Evolutionary conservation across 352 stramenopile genomes (phyloP).

Genomic region (Phytophthora hibernalis): DNA sequence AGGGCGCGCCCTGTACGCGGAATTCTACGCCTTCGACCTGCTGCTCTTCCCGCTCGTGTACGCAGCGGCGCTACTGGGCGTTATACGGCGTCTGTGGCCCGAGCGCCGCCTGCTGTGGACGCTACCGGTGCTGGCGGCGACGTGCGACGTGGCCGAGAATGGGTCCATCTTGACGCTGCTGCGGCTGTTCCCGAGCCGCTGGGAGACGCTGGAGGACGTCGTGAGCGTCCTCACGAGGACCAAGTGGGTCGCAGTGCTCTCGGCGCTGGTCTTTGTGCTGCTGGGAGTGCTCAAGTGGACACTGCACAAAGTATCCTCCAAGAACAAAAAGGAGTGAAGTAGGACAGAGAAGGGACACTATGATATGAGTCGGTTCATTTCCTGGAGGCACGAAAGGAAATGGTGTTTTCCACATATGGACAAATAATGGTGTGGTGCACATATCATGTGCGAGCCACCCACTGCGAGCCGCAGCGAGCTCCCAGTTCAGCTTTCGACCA

Average conservation of each 20-base stretch:
- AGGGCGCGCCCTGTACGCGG: constrained; percentile 45
- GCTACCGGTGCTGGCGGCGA: constrained; percentile 39
- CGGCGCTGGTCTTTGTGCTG: constrained; percentile 29
- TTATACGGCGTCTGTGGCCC: constrained; percentile 44
- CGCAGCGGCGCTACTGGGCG: constrained; percentile 33
- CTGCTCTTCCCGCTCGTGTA: constrained; percentile 62
- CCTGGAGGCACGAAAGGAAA: too few species aligned
- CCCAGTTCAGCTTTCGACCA: background rate
- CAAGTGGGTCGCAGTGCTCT: constrained; percentile 49
- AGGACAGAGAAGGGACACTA: too few species aligned
- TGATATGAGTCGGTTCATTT: too few species aligned
- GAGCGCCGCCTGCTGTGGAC: constrained; percentile 12
- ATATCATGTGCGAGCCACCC: background rate
- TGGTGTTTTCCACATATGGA: background rate
- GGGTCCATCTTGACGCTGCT: constrained; percentile 50
- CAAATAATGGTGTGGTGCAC: background rate
- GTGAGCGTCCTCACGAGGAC: constrained; percentile 40
- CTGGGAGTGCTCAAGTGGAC: constrained; percentile 17
- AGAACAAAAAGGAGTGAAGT: constrained; percentile 28
- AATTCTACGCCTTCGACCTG: constrained; percentile 59
- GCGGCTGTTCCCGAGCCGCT: constrained; percentile 39
- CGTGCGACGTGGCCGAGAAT: constrained; percentile 58
- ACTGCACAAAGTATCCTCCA: background rate
- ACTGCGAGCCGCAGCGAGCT: too few species aligned
- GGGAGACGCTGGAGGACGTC: constrained; percentile 32